Conservation (phyloP, 2,329 filamentous ascomycete genomes). For the Calycina marina region DNA sequence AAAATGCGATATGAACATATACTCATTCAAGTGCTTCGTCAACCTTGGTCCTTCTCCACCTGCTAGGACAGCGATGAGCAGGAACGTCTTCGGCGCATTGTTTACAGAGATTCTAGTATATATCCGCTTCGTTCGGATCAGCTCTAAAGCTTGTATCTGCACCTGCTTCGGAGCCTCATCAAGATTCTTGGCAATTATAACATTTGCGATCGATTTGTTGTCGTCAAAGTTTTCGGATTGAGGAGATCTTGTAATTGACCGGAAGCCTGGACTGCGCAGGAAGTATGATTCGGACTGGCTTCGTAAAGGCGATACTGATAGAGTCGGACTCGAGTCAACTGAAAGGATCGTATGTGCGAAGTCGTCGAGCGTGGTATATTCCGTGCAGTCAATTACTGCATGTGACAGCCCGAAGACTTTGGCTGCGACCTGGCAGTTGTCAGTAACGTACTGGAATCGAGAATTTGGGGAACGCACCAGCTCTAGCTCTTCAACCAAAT, state of each 20-base stretch:
- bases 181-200: conserved; percentile 71
- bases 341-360: conserved; percentile 52
- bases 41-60: conserved; percentile 35
- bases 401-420: conserved; percentile 60
- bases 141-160: conserved; percentile 67
- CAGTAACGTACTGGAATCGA: not conserved
- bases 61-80: conserved; percentile 62
- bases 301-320: conserved; percentile 15
- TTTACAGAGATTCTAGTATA: conserved; percentile 63
- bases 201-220: conserved; percentile 53
- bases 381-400: conserved; percentile 57
- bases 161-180: conserved; percentile 59
- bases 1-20: conserved; percentile 78
- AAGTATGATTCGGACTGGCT: conserved; percentile 22
- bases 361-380: conserved; percentile 63
- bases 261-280: conserved; percentile 16
- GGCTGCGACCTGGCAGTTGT: conserved; percentile 39
- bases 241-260: conserved; percentile 18
- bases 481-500: conserved; percentile 59
- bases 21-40: conserved; percentile 55
- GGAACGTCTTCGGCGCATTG: conserved; percentile 59
- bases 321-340: conserved; percentile 13
- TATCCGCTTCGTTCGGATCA: conserved; percentile 67
- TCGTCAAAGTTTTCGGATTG: conserved; percentile 25
- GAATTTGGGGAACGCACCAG: conserved; percentile 33